Percentiles rank a stretch among this genome's conserved stretches.
Evolutionary conservation across 148 eudicot genomes (phyloP).

Genomic region (Chenopodium formosanum): DNA sequence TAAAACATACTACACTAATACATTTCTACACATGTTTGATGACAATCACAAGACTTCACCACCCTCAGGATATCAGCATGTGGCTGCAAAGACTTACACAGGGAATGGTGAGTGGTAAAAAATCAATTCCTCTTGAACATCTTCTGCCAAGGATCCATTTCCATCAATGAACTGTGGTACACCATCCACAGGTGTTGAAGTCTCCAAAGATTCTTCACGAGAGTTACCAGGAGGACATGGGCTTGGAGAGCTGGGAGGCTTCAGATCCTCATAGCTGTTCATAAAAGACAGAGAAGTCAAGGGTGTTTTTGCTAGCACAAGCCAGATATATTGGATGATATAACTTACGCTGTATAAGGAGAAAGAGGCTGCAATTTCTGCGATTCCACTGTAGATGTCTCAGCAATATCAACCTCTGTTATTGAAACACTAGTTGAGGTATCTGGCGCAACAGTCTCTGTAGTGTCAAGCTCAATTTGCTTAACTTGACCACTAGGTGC

Average conservation of each 20-base stretch:
- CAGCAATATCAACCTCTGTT: conserved; percentile 14
- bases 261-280: conserved; percentile 61
- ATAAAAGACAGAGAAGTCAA: neutral
- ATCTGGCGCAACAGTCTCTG: conserved; percentile 3
- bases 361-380: conserved; percentile 38
- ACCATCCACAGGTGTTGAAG: conserved; percentile 33
- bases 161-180: conserved; percentile 27
- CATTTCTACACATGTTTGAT: neutral
- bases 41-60: neutral
- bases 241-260: conserved; percentile 65
- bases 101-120: conserved; percentile 52
- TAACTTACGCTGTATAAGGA: conserved; percentile 41
- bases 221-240: conserved; percentile 48
- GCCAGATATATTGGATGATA: neutral
- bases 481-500: conserved; percentile 27
- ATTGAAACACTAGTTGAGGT: conserved; percentile 16
- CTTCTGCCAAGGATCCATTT: conserved; percentile 19
- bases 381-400: neutral
- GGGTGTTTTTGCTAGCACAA: neutral
- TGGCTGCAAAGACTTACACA: conserved; percentile 34
- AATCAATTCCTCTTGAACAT: conserved; percentile 26
- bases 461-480: conserved; percentile 13
- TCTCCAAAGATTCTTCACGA: conserved; percentile 20
- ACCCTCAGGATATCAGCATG: neutral
- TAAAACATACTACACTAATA: neutral